Evolutionary conservation across 371 early-diverging fungal species (phyloP).

Genomic region (Apophysomyces trapeziformis): DNA sequence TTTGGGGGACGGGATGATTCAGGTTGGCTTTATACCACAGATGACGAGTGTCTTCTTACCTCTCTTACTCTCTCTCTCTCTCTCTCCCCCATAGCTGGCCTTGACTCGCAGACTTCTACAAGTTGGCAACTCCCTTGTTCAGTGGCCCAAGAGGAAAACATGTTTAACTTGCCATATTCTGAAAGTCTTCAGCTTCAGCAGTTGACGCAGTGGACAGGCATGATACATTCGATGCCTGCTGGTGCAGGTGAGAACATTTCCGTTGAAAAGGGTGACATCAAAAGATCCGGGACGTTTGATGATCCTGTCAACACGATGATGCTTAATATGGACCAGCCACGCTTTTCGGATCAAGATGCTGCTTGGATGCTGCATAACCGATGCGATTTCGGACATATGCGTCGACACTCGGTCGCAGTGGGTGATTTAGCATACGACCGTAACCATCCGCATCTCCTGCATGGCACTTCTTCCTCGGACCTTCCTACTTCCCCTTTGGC

Average conservation of each 20-base stretch:
- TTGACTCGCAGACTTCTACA: not conserved
- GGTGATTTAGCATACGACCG: constrained; percentile 16
- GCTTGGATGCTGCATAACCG: constrained; percentile 7
- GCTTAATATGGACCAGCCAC: not conserved
- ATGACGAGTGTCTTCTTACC: constrained; percentile 5
- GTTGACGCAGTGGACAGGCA: not conserved
- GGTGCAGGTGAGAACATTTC: not conserved
- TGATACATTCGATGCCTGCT: constrained; percentile 2
- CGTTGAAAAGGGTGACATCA: not conserved
- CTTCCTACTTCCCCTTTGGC: not conserved
- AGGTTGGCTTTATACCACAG: not conserved
- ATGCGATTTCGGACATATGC: constrained; percentile 11
- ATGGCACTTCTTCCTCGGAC: not conserved
- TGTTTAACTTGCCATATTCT: not conserved
- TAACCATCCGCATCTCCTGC: constrained; percentile 8
- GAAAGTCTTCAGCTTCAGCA: constrained; percentile 3
- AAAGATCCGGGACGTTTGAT: not conserved
- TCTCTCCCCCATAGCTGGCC: not conserved
- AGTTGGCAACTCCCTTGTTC: constrained; percentile 5
- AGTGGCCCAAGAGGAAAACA: not conserved
- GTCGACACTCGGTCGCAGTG: constrained; percentile 18
- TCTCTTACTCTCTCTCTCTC: not conserved
- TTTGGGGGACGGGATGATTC: constrained; percentile 10
- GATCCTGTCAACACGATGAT: constrained; percentile 4
- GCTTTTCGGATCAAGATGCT: constrained; percentile 1